These are phyloP conservation scores for Hericium rajendrae DNA, from an alignment of 768 basidiomycete genomes.

Conservation along the genomic window DNA sequence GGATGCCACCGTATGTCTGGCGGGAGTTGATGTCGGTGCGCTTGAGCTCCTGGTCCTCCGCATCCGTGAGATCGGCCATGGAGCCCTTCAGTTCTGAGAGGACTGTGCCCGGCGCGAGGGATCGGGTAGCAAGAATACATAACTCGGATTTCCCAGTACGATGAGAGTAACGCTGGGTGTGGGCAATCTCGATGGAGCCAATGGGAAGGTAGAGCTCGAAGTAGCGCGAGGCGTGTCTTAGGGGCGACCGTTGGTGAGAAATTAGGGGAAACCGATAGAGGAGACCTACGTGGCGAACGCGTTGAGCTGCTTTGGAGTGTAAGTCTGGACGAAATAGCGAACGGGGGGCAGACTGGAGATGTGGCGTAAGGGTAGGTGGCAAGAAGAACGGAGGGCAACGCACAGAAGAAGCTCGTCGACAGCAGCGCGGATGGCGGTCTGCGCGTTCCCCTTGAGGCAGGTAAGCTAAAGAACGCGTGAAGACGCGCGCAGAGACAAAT, in stretches of 20 bases:
- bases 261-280: conserved; percentile 17
- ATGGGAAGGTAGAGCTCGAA: conserved; percentile 79
- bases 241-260: conserved; percentile 12
- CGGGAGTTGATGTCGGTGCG: conserved; percentile 53
- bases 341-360: conserved; percentile 56
- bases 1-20: conserved; percentile 48
- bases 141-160: conserved; percentile 83
- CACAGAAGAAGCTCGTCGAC: conserved; percentile 74
- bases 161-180: conserved; percentile 81
- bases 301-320: conserved; percentile 80
- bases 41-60: conserved; percentile 81
- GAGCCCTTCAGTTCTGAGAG: conserved; percentile 86
- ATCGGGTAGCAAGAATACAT: conserved; percentile 76
- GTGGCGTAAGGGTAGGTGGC: conserved; percentile 15
- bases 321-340: conserved; percentile 66
- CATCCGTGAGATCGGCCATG: conserved; percentile 79
- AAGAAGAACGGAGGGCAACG: conserved; percentile 24
- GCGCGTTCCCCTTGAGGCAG: conserved; percentile 40
- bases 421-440: conserved; percentile 54
- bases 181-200: conserved; percentile 80
- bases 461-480: conserved; percentile 40
- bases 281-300: conserved; percentile 82
- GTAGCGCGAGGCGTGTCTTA: conserved; percentile 80
- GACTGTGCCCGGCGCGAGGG: conserved; percentile 56
- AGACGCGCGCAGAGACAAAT: conserved; percentile 7